Evolutionary conservation across 164 flowering plant genomes (phyloP).

Genomic region (Warburgia ugandensis): DNA sequence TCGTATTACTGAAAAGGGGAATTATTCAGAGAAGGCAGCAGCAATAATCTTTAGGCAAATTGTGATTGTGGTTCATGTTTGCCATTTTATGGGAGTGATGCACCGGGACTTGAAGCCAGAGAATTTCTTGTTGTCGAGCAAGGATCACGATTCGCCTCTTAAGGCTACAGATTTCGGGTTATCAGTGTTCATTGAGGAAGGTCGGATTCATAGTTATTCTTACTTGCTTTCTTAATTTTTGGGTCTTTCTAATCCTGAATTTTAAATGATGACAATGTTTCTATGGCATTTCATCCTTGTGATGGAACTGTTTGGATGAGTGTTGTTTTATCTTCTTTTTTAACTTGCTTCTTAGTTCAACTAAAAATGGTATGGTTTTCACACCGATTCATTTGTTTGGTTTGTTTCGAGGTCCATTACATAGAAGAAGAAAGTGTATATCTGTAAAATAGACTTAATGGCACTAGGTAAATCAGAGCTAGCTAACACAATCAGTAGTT

Average conservation of each 20-base stretch:
- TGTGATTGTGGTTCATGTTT: slow-evolving; percentile 81
- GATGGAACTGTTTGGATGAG: no score
- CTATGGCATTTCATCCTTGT: no score
- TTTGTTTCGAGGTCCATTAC: no score
- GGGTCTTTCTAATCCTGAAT: background rate
- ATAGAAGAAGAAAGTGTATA: no score
- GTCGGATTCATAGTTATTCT: slow-evolving; percentile 27
- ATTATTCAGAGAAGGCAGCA: slow-evolving; percentile 66
- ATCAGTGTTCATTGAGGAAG: slow-evolving; percentile 83
- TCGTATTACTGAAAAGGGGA: slow-evolving; percentile 52
- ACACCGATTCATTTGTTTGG: no score
- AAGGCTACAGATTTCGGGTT: slow-evolving; percentile 88
- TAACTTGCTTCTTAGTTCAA: no score
- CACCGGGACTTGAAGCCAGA: slow-evolving; percentile 95
- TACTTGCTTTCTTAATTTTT: background rate
- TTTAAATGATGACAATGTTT: no score
- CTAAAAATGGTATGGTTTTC: no score
- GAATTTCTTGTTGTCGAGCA: slow-evolving; percentile 63
- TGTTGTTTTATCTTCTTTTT: no score
- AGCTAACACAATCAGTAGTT: no score
- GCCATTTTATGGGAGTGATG: slow-evolving; percentile 94
- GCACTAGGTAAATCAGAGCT: no score
- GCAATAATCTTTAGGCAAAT: slow-evolving; percentile 57
- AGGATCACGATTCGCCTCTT: slow-evolving; percentile 44
- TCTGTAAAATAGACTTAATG: no score